Percentiles rank a stretch among this genome's conserved stretches.
These are phyloP conservation scores for Coemansia sp. DNA, from an alignment of 192 early-diverging fungal genomes.

Conservation along the genomic window DNA sequence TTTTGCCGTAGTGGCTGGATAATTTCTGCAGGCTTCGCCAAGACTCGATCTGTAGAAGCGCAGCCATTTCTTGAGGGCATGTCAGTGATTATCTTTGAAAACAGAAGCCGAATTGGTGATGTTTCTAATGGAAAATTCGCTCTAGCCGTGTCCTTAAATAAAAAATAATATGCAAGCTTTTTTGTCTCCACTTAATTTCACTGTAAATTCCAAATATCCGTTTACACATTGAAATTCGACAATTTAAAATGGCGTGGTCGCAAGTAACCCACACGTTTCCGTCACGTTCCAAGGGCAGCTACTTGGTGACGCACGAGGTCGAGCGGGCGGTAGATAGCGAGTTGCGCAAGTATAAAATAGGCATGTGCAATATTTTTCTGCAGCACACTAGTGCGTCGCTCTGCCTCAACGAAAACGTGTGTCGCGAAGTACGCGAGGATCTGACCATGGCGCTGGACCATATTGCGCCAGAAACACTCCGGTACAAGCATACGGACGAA, in stretches of 20 bases:
- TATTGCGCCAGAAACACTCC: slow-evolving; percentile 74
- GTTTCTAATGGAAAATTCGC: too few species aligned
- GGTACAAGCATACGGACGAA: slow-evolving; percentile 80
- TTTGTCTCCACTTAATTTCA: neutral
- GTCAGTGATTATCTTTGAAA: too few species aligned
- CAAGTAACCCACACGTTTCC: slow-evolving; percentile 64
- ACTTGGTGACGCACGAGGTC: slow-evolving; percentile 74
- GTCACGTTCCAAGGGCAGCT: slow-evolving; percentile 65
- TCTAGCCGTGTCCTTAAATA: neutral
- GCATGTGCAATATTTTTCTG: slow-evolving; percentile 85
- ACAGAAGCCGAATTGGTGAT: too few species aligned
- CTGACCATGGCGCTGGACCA: slow-evolving; percentile 85
- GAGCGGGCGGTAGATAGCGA: slow-evolving; percentile 53
- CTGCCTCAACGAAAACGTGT: slow-evolving; percentile 86
- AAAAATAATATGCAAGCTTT: neutral
- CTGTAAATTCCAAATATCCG: neutral
- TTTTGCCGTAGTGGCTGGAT: too few species aligned
- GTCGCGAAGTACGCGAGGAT: slow-evolving; percentile 72
- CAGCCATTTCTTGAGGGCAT: too few species aligned
- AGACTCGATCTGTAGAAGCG: too few species aligned
- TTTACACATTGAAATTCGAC: neutral
- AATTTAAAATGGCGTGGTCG: slow-evolving; percentile 55
- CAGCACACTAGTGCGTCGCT: slow-evolving; percentile 91
- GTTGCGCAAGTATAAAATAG: slow-evolving; percentile 63
- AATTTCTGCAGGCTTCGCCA: too few species aligned